Evolutionary conservation across 371 early-diverging fungal genomes (phyloP).

Genomic region (Apophysomyces ossiformis): DNA sequence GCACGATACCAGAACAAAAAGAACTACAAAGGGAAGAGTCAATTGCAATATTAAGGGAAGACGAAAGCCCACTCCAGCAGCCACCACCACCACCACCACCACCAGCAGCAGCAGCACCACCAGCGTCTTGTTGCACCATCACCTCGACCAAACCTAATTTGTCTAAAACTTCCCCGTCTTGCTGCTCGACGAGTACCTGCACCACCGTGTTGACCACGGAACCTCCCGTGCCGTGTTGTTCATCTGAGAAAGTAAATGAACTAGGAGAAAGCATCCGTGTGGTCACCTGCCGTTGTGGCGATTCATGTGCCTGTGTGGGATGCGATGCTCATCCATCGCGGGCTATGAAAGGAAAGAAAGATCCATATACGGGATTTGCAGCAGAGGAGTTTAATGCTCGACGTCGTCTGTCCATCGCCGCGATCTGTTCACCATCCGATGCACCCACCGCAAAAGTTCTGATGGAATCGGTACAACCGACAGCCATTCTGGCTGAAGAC

Average conservation of each 20-base stretch:
- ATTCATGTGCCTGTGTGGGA: slow-evolving; percentile 50
- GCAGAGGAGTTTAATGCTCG: slow-evolving; percentile 17
- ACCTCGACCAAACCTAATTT: slow-evolving; percentile 2
- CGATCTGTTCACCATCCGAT: slow-evolving; percentile 23
- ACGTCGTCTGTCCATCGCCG: slow-evolving; percentile 29
- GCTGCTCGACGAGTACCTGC: neutral
- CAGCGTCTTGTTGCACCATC: slow-evolving; percentile 6
- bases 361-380: slow-evolving; percentile 39
- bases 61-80: neutral
- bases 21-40: neutral
- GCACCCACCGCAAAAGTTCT: slow-evolving; percentile 14
- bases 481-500: slow-evolving; percentile 31
- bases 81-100: slow-evolving; percentile 9
- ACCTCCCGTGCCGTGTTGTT: slow-evolving; percentile 26
- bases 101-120: too few relatives aligned
- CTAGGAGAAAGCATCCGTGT: slow-evolving; percentile 39
- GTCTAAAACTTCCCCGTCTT: neutral
- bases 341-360: slow-evolving; percentile 43
- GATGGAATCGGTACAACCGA: slow-evolving; percentile 25
- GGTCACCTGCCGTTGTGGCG: slow-evolving; percentile 55
- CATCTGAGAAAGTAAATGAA: slow-evolving; percentile 31
- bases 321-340: slow-evolving; percentile 56
- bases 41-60: neutral
- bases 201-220: neutral
- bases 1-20: slow-evolving; percentile 1